Base-by-base conservation (phyloP, 768 basidiomycete genomes). In the Gymnopilus dilepis region DNA sequence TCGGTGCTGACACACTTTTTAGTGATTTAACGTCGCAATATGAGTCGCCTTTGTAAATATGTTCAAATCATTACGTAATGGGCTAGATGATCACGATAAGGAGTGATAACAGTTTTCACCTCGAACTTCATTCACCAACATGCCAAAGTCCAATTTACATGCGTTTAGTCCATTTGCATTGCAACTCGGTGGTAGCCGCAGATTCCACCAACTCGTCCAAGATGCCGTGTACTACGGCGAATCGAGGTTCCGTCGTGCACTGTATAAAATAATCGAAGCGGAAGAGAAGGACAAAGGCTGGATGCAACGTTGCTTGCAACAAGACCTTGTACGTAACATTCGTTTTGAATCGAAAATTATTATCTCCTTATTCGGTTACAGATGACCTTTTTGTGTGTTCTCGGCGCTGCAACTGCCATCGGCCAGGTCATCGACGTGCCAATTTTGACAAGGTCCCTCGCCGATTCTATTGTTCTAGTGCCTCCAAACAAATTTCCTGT, bases 241-340 rank as follows among this genome's bases (percentile, higher is more conserved):
- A 21, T 43, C 50, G 1, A 13, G 59, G 6, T 26, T 53, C 21
- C 22, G 26, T 6, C 33, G 13, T 2, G 51, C 41, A 7, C 4
- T 60, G 1, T 21, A 12, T 2, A 15, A 17, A 2, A 43, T 60
- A 5, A 30, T n/a, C 1, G 37, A 28, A 19, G 37, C 37, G 17
- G 15, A 42, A 5, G 0, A 2, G 6, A 21, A 41, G 17, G 34
- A 60, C 12, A 48, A 60, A 22, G 7, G 8, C 5, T 60, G 50
- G 59, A 41, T 60, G 37, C 59, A 60, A 17, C 19, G 1, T 1
- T 31, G 13, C 38, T 24, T 60, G 3, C 38, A 21, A 15, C 38
- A 53, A 11, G 59, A 60, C 22, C 21, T 59, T 12, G 47, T 59
- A 19, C 4, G 45, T 47, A 17, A 41, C 33, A 12, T 34, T 34